These are phyloP conservation scores for Pythium guiyangense DNA, from an alignment of 352 stramenopile species.

Conservation along the genomic window DNA sequence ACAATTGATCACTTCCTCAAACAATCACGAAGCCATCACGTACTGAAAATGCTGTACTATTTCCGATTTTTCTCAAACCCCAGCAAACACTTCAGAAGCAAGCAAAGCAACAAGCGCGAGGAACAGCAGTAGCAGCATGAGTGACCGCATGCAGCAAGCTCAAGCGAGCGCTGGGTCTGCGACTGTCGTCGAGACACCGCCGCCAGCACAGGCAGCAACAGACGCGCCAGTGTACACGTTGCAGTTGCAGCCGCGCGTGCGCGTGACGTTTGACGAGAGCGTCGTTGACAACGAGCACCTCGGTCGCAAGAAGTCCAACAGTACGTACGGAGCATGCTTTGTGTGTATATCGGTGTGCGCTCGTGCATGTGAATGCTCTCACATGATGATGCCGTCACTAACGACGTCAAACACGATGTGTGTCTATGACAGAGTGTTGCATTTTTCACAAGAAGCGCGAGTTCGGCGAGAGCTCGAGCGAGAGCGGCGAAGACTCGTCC, in stretches of 20 bases:
- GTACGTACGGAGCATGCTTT: slow-evolving; percentile 39
- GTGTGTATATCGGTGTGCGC: not conserved
- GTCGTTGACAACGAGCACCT: slow-evolving; percentile 93
- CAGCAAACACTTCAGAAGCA: not conserved
- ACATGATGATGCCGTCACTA: not conserved
- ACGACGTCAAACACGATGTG: not conserved
- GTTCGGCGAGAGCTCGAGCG: slow-evolving; percentile 90
- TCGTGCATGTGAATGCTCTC: not conserved
- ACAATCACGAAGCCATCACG: no score
- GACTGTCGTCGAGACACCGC: slow-evolving; percentile 23
- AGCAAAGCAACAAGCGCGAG: no score
- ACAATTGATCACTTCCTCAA: no score
- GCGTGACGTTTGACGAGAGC: slow-evolving; percentile 85
- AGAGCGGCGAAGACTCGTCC: slow-evolving; percentile 83
- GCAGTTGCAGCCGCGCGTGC: slow-evolving; percentile 72
- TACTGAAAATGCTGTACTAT: no score
- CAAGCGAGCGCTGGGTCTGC: slow-evolving; percentile 11
- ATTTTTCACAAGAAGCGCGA: slow-evolving; percentile 92
- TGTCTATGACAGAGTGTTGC: slow-evolving; percentile 73
- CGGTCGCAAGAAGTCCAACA: slow-evolving; percentile 89
- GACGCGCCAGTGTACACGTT: slow-evolving; percentile 54
- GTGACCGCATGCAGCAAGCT: slow-evolving; percentile 20
- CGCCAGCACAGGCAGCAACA: slow-evolving; percentile 4
- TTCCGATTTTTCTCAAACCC: no score
- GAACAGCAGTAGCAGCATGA: slow-evolving; percentile 19